A percentile compares a stretch with the other conserved stretches of the same genome.
These are phyloP conservation scores for Paspalum notatum DNA, from an alignment of 176 grass and related monocot species.

Conservation along the genomic window DNA sequence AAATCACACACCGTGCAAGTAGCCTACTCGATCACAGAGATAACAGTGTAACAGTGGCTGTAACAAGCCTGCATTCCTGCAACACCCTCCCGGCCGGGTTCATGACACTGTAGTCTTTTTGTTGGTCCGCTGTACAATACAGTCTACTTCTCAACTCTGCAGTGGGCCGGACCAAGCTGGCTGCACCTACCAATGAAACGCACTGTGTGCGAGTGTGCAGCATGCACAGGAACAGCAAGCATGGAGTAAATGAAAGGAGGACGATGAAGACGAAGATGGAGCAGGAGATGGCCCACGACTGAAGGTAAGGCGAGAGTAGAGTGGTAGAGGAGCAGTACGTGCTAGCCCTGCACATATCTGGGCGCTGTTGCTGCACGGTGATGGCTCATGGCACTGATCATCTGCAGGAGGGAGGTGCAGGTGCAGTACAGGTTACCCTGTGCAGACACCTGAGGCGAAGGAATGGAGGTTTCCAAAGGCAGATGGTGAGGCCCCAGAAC, in stretches of 20 bases:
- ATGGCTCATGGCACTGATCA: no score
- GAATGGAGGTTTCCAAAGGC: conserved; percentile 78
- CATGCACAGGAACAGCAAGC: conserved; percentile 34
- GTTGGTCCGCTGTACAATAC: no score
- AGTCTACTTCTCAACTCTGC: no score
- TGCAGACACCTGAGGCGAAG: not conserved
- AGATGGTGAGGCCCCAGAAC: conserved; percentile 60
- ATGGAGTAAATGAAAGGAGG: conserved; percentile 6
- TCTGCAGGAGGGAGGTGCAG: not conserved
- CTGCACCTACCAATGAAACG: conserved; percentile 48
- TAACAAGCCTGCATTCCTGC: not conserved
- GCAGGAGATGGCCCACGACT: conserved; percentile 33
- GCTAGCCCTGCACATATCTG: conserved; percentile 36
- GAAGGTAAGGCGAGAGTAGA: not conserved
- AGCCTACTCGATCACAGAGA: not conserved
- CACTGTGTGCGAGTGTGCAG: conserved; percentile 35
- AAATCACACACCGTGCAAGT: conserved; percentile 17
- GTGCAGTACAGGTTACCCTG: not conserved
- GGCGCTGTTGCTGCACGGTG: not conserved
- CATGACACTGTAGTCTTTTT: conserved; percentile 11
- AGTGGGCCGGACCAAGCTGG: not conserved
- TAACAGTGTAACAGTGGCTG: conserved; percentile 13
- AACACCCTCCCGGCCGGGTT: not conserved
- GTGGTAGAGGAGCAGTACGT: not conserved
- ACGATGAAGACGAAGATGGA: not conserved